Conservation (phyloP, 2,329 filamentous ascomycete genomes). For the Clonostachys rosea region DNA sequence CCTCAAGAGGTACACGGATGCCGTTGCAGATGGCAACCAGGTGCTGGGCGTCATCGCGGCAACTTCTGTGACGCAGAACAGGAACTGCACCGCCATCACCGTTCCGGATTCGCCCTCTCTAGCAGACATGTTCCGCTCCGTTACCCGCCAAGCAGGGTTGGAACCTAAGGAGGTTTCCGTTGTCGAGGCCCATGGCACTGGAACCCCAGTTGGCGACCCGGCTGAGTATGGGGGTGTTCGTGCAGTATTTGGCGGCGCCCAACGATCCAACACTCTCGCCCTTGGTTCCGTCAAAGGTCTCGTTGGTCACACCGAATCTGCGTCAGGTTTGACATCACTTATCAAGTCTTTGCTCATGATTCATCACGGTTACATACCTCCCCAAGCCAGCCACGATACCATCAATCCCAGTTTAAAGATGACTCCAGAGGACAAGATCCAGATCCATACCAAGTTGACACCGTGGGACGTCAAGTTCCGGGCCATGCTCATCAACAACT, state of each 20-base stretch:
- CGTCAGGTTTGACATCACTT: slow-evolving; percentile 36
- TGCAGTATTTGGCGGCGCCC: slow-evolving; percentile 22
- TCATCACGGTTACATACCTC: slow-evolving; percentile 13
- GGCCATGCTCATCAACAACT: too few relatives aligned
- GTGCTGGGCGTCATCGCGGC: slow-evolving; percentile 21
- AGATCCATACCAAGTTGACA: too few relatives aligned
- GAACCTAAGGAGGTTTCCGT: slow-evolving; percentile 16
- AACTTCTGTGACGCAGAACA: slow-evolving; percentile 25
- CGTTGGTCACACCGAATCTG: slow-evolving; percentile 14
- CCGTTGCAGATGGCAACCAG: slow-evolving; percentile 47
- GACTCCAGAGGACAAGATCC: too few relatives aligned
- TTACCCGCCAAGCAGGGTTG: slow-evolving; percentile 3
- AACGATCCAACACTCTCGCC: slow-evolving; percentile 2
- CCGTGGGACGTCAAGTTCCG: too few relatives aligned
- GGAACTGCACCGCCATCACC: slow-evolving; percentile 36
- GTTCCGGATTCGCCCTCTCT: slow-evolving; percentile 30
- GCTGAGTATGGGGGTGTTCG: slow-evolving; percentile 22
- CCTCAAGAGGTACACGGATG: slow-evolving; percentile 53
- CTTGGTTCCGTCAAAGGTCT: slow-evolving; percentile 14
- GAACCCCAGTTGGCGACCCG: slow-evolving; percentile 19
- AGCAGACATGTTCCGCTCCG: not conserved
- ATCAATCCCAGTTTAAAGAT: slow-evolving; percentile 1
- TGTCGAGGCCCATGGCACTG: slow-evolving; percentile 38
- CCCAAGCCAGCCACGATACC: slow-evolving; percentile 14
- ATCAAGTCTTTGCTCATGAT: slow-evolving; percentile 44